Evolutionary conservation across 495 filamentous ascomycete genomes (phyloP), one percentile per base, ranked within the genome.

Genomic region (Letharia lupina): DNA sequence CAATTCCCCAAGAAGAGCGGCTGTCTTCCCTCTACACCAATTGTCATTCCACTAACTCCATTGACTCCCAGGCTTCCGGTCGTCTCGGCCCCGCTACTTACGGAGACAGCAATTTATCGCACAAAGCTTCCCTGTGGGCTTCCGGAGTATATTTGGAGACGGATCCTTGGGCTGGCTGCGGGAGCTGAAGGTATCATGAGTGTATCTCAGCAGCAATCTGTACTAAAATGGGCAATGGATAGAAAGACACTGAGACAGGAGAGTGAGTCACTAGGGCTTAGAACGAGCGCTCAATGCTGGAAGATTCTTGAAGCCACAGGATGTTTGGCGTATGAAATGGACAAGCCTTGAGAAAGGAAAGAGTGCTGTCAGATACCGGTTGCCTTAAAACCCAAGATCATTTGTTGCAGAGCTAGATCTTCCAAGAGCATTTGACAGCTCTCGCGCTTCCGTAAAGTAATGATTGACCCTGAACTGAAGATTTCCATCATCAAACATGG

Each of bases 131-230:
- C 67, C 23, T 58, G 39, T 45, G 73, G 72, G 4, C 64, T 80
- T 33, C 64, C 77, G 3, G 62, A 73, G 28, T 64, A 75, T 16
- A 13, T 75, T 15, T 79, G 75, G 76, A 68, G 70, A 15, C 61
- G 69, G 20, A 77, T 80, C 52, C 71, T 80, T 40, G 73, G 71
- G 7, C 59, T 71, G n/a, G 71, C 71, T 3, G 66, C 73, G 20
- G 71, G 68, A 16, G 76, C 74, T 2, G 66, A 78, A 9, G 70
- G 71, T 13, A 68, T 79, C 48, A 64, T 80, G 48, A 74, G 75
- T 65, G 58, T 48, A 10, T 66, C 69, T 6, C 78, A 80, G 65
- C 77, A 79, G 66, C 62, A 37, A 42, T 67, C 61, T 7, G 72
- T 74, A 31, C 45, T 77, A 13, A 42, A 56, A 12, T 77, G 72